These are phyloP conservation scores for Oehlia diaphana DNA, from an alignment of 192 early-diverging fungal species.

Conservation along the genomic window DNA sequence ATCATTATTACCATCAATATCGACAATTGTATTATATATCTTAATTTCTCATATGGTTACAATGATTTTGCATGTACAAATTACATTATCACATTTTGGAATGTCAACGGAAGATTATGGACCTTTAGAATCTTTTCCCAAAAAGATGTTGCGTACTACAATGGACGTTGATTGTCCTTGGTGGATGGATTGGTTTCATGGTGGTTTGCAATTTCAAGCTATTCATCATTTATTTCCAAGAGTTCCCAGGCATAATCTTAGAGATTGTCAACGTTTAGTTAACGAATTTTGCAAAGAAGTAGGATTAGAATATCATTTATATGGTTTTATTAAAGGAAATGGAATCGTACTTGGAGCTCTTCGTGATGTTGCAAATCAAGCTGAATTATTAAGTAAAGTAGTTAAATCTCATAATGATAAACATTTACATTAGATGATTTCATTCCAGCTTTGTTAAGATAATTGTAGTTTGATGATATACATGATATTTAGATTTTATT, in stretches of 20 bases:
- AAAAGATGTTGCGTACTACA: slow-evolving; percentile 85
- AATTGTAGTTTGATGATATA: too few relatives aligned
- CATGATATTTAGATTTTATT: too few relatives aligned
- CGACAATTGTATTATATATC: slow-evolving; percentile 62
- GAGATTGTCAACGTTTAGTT: slow-evolving; percentile 68
- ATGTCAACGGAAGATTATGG: slow-evolving; percentile 82
- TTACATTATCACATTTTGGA: slow-evolving; percentile 94
- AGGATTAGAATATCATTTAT: slow-evolving; percentile 75
- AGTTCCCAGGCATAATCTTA: slow-evolving; percentile 87
- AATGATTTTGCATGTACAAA: slow-evolving; percentile 90
- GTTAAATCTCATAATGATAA: slow-evolving; percentile 43
- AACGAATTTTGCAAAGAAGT: slow-evolving; percentile 73
- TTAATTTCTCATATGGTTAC: slow-evolving; percentile 81
- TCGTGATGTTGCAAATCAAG: slow-evolving; percentile 78
- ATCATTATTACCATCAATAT: slow-evolving; percentile 68
- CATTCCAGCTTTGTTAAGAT: background rate
- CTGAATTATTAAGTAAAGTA: slow-evolving; percentile 52
- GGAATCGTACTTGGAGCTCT: slow-evolving; percentile 70
- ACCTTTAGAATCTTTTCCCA: slow-evolving; percentile 77
- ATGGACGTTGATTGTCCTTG: slow-evolving; percentile 95
- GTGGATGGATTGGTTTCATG: slow-evolving; percentile 98
- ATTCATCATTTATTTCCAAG: slow-evolving; percentile 96
- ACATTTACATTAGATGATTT: background rate
- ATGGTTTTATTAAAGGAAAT: slow-evolving; percentile 84
- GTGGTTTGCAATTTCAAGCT: slow-evolving; percentile 95